phyloP scores from a whole-genome alignment of 768 basidiomycete species.

The Russula earlei region DNA sequence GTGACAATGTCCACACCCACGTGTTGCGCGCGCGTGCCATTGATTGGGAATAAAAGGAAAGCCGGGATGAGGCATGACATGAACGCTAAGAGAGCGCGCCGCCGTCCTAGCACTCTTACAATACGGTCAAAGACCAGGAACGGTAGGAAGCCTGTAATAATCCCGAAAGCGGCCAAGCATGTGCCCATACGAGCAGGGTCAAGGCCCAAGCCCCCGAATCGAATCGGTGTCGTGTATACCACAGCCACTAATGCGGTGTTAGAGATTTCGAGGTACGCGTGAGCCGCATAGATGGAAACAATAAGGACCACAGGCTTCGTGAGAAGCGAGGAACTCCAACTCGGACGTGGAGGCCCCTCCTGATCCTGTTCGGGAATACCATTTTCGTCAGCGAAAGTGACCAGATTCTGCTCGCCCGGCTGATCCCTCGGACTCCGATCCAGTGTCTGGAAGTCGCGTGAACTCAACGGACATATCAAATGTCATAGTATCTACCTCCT shows the following conservation, averaged over 20 bases:
- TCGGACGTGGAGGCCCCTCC: neutral
- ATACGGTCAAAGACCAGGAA: conserved; percentile 29
- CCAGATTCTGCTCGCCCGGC: too few species aligned
- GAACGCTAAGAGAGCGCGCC: neutral
- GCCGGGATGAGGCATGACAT: neutral
- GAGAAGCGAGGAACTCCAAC: neutral
- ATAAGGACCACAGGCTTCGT: neutral
- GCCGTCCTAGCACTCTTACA: conserved; percentile 17
- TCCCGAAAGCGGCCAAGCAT: neutral
- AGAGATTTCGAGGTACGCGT: neutral
- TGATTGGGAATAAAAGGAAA: neutral
- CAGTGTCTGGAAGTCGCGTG: conserved; percentile 25
- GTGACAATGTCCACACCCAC: too few species aligned
- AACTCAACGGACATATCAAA: conserved; percentile 30
- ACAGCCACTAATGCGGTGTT: neutral
- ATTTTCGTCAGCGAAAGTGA: neutral
- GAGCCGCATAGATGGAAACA: neutral
- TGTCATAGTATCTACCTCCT: conserved; percentile 18
- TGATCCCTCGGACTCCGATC: too few species aligned
- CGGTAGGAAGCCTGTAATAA: neutral
- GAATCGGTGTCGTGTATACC: neutral
- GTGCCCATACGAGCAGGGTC: neutral
- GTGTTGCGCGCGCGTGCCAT: too few species aligned
- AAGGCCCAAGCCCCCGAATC: neutral
- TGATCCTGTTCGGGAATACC: neutral